phyloP scores from a whole-genome alignment of 2,329 filamentous ascomycete genomes.

The Phialophora macrospora region DNA sequence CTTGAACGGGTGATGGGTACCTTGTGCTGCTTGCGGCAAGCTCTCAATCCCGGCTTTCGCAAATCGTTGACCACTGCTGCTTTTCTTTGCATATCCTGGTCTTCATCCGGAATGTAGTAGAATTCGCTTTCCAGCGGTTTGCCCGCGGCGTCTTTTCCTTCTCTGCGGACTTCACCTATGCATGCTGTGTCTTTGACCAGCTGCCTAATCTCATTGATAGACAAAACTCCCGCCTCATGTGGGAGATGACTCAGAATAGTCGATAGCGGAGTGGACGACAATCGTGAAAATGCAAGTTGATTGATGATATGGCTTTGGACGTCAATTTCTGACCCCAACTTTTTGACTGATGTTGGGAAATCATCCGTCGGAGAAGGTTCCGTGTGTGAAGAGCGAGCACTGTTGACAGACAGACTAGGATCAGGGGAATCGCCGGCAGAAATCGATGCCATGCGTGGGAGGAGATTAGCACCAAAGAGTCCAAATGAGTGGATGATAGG shows the following conservation, averaged over 20 bases:
- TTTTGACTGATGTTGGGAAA: constrained; percentile 40
- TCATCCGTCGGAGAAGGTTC: constrained; percentile 46
- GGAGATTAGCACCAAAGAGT: constrained; percentile 82
- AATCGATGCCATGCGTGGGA: constrained; percentile 81
- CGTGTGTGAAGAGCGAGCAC: constrained; percentile 42
- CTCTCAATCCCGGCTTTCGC: constrained; percentile 84
- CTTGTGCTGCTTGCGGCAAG: constrained; percentile 96
- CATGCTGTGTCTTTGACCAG: constrained; percentile 76
- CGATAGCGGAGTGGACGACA: constrained; percentile 88
- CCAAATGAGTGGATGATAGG: constrained; percentile 91
- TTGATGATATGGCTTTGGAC: constrained; percentile 84
- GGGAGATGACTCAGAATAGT: constrained; percentile 88
- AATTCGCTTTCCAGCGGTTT: constrained; percentile 94
- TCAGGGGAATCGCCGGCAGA: constrained; percentile 66
- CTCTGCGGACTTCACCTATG: constrained; percentile 83
- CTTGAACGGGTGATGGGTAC: constrained; percentile 56
- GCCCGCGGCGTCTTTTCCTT: constrained; percentile 95
- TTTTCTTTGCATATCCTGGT: constrained; percentile 76
- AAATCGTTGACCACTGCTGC: constrained; percentile 83
- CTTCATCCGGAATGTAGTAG: constrained; percentile 90
- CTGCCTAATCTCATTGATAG: constrained; percentile 67
- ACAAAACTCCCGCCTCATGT: constrained; percentile 53
- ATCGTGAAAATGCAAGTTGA: constrained; percentile 90
- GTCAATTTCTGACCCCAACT: constrained; percentile 48
- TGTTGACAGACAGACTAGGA: constrained; percentile 30